Evolutionary conservation across 257 asterid genomes (phyloP).

Genomic region (Ehretia macrophylla): DNA sequence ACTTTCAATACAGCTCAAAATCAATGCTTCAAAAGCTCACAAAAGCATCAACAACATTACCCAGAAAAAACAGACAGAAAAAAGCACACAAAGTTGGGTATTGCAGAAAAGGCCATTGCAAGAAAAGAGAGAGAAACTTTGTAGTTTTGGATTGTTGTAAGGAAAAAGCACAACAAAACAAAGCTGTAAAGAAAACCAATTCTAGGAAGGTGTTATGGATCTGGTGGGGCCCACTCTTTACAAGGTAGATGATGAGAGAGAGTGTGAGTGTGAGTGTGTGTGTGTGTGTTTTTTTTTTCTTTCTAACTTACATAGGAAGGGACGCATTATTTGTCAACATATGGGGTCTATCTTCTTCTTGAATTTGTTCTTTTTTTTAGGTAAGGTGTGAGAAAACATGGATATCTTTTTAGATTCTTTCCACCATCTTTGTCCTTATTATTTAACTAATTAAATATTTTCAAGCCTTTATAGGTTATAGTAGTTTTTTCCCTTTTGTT

Average conservation of each 20-base stretch:
- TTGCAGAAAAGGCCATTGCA: not conserved
- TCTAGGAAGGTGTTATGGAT: slow-evolving; percentile 49
- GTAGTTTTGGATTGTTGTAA: slow-evolving; percentile 34
- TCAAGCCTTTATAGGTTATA: too few relatives aligned
- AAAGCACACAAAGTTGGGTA: too few relatives aligned
- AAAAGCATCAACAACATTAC: too few relatives aligned
- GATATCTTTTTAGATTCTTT: not conserved
- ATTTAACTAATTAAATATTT: too few relatives aligned
- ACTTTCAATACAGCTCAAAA: not conserved
- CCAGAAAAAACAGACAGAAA: too few relatives aligned
- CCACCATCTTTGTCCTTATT: not conserved
- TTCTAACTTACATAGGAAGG: slow-evolving; percentile 52
- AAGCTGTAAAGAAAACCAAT: slow-evolving; percentile 14
- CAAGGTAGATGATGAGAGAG: slow-evolving; percentile 36
- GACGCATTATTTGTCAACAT: slow-evolving; percentile 66
- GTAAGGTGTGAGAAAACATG: not conserved
- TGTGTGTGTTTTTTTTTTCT: too few relatives aligned
- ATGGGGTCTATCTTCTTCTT: slow-evolving; percentile 23
- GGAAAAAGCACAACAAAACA: slow-evolving; percentile 31
- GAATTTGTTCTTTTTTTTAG: slow-evolving; percentile 8
- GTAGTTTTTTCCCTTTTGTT: too few relatives aligned
- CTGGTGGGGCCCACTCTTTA: slow-evolving; percentile 51
- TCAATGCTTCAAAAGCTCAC: too few relatives aligned
- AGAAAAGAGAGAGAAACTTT: not conserved
- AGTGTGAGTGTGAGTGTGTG: slow-evolving; percentile 10